Evolutionary conservation across 108 stramenopile genomes (phyloP).

Genomic region (Pelagomonas calceolata): DNA sequence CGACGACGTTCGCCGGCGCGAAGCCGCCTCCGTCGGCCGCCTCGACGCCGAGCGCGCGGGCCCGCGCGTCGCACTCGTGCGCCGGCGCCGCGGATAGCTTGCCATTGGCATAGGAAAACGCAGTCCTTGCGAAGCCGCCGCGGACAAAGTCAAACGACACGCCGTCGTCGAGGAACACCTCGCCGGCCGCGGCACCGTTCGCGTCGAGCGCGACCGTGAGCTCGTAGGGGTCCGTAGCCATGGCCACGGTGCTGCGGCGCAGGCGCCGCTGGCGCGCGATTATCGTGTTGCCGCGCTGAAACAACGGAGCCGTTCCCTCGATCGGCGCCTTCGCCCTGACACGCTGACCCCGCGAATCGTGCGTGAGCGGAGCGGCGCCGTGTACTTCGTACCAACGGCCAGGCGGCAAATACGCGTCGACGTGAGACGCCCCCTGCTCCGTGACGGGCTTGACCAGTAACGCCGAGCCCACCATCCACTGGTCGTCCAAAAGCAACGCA

Average conservation of each 20-base stretch:
- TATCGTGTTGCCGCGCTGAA: conserved; percentile 76
- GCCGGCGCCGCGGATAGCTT: conserved; percentile 1
- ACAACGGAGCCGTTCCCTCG: conserved; percentile 71
- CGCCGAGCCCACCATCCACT: conserved; percentile 88
- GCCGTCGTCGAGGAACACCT: conserved; percentile 93
- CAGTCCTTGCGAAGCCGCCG: conserved; percentile 7
- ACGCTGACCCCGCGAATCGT: conserved; percentile 11
- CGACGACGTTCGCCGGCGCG: conserved; percentile 12
- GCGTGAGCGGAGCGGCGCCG: conserved; percentile 29
- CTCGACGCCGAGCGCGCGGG: conserved; percentile 1
- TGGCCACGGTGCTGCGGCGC: conserved; percentile 70
- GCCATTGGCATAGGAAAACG: conserved; percentile 19
- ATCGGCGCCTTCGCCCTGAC: conserved; percentile 50
- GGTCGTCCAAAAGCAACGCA: conserved; percentile 58
- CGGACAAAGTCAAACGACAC: conserved; percentile 54
- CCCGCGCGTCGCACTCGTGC: conserved; percentile 11
- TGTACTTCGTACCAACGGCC: conserved; percentile 80
- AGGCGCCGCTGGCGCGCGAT: conserved; percentile 82
- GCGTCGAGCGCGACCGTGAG: conserved; percentile 77
- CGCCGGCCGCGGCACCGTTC: conserved; percentile 52
- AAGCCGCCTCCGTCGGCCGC: neutral
- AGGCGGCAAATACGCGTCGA: conserved; percentile 62
- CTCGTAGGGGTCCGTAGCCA: conserved; percentile 91
- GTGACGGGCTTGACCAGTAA: conserved; percentile 91
- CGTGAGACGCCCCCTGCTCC: conserved; percentile 56